Percentiles rank a stretch among this genome's conserved stretches.
Evolutionary conservation across 345 rosid genomes (phyloP).

Genomic region (Eucalyptus pumila): DNA sequence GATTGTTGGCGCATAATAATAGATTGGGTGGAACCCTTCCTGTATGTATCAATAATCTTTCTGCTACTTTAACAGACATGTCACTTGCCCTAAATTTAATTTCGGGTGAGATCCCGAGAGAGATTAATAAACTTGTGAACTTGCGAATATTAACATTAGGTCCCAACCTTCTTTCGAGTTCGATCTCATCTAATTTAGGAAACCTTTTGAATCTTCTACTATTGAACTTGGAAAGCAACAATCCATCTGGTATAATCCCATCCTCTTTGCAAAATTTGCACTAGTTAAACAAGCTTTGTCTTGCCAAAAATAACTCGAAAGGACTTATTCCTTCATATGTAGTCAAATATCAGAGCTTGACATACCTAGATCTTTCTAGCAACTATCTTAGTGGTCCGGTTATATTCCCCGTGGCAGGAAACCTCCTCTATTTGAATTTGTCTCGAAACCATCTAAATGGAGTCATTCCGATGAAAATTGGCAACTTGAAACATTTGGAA

Average conservation of each 20-base stretch:
- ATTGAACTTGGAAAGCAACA: accelerated
- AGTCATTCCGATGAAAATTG: neutral
- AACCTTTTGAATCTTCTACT: accelerated
- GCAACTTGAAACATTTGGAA: neutral
- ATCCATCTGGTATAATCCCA: neutral
- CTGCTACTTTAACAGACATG: neutral
- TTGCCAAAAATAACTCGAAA: neutral
- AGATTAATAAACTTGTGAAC: constrained; percentile 1
- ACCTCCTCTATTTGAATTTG: neutral
- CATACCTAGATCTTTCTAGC: neutral
- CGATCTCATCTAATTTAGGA: neutral
- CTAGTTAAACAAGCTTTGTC: accelerated
- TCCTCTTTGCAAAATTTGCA: neutral
- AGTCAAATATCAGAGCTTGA: neutral
- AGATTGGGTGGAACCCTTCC: neutral
- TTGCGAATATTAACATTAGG: neutral
- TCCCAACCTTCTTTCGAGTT: neutral
- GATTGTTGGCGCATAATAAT: accelerated
- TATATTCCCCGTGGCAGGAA: neutral
- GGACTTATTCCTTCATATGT: neutral
- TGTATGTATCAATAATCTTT: neutral
- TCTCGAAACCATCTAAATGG: neutral
- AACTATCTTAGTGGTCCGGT: neutral
- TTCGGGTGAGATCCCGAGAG: neutral
- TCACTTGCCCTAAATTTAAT: accelerated